Conservation (phyloP, 768 basidiomycete species). For the Ephemerocybe angulata region DNA sequence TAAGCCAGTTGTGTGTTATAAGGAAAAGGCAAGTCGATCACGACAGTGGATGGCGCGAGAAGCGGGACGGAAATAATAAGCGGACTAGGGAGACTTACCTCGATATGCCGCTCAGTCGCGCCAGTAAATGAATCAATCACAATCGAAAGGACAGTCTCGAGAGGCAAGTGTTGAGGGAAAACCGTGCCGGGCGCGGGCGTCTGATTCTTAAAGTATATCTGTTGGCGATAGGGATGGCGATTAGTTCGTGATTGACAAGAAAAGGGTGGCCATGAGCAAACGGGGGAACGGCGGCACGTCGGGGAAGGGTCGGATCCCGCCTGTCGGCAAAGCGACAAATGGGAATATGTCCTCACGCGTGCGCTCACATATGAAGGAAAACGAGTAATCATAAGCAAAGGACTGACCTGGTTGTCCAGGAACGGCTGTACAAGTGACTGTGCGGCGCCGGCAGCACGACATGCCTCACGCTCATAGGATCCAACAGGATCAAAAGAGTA, state of each 20-base stretch:
- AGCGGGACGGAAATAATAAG: constrained; percentile 9
- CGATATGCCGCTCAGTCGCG: constrained; percentile 97
- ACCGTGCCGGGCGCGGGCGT: constrained; percentile 63
- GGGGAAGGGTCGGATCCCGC: constrained; percentile 42
- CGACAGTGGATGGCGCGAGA: neutral
- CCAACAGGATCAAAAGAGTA: constrained; percentile 99
- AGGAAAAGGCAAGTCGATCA: neutral
- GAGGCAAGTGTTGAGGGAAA: constrained; percentile 79
- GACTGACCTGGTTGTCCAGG: constrained; percentile 92
- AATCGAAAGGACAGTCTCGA: constrained; percentile 75
- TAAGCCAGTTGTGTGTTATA: neutral
- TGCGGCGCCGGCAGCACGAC: constrained; percentile 95
- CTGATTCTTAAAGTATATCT: constrained; percentile 99
- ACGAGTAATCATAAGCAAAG: neutral
- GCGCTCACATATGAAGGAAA: neutral
- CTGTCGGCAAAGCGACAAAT: constrained; percentile 17
- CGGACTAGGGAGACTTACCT: constrained; percentile 59
- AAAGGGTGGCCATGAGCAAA: constrained; percentile 20
- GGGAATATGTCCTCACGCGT: constrained; percentile 19
- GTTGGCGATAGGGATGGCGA: constrained; percentile 22
- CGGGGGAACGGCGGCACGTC: constrained; percentile 37
- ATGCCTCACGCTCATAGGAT: constrained; percentile 95
- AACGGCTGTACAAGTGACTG: constrained; percentile 93
- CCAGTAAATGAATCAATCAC: constrained; percentile 96
- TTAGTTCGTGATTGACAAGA: constrained; percentile 14